A percentile compares a stretch with the other conserved stretches of the same genome.
Conservation (phyloP, 2,329 filamentous ascomycete species). For the Cercospora nicotianae region DNA sequence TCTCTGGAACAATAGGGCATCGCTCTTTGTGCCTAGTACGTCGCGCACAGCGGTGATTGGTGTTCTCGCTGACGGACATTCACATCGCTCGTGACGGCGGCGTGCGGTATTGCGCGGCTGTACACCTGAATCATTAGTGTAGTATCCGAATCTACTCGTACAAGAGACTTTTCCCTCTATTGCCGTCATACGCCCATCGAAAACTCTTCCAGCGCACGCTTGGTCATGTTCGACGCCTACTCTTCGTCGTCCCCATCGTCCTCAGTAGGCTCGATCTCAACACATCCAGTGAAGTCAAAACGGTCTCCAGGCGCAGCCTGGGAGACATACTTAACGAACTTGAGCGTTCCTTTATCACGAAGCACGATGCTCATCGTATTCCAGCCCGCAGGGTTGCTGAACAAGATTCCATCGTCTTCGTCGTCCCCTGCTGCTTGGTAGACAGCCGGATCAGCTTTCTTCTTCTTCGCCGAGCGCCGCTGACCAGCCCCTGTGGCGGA, state of each 20-base stretch:
- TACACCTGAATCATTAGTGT: neutral
- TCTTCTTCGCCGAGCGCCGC: slow-evolving; percentile 41
- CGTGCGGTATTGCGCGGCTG: neutral
- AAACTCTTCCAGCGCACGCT: no score
- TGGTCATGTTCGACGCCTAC: neutral
- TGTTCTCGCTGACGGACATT: neutral
- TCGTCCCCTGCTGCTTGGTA: slow-evolving; percentile 69
- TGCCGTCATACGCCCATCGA: neutral
- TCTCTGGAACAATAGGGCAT: neutral
- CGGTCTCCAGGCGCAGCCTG: slow-evolving; percentile 78
- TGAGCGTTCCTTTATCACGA: slow-evolving; percentile 78
- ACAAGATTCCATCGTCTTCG: slow-evolving; percentile 74
- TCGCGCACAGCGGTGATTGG: neutral
- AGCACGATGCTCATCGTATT: slow-evolving; percentile 90
- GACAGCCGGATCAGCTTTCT: slow-evolving; percentile 71
- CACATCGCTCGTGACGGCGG: neutral
- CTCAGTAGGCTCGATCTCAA: slow-evolving; percentile 59
- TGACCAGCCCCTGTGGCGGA: slow-evolving; percentile 51
- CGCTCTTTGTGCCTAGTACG: neutral
- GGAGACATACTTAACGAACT: slow-evolving; percentile 97
- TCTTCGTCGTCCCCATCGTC: slow-evolving; percentile 49
- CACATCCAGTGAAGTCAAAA: slow-evolving; percentile 83
- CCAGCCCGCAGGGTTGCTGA: slow-evolving; percentile 72
- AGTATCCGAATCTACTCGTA: neutral
- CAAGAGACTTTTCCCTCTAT: neutral